Evolutionary conservation across 345 rosid genomes (phyloP), one percentile per base, ranked within the genome.

Genomic region (Atalantia buxifolia): DNA sequence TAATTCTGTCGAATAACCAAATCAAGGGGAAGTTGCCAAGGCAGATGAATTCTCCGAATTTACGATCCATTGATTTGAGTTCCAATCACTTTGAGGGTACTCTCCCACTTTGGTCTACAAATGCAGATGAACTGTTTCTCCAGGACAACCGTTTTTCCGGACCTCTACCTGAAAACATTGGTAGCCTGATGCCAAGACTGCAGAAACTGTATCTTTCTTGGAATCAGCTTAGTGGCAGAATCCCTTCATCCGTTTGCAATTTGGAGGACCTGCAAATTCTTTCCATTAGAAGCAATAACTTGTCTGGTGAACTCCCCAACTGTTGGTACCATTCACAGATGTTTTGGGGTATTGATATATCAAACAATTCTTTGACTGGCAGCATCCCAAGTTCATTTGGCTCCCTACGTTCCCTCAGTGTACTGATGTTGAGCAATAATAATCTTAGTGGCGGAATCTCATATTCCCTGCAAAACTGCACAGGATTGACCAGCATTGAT

Each of bases 101-200:
- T 55, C 77, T 87, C 28, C 95, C 92, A 42, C 76, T 75, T 66
- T 88, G 89, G 92, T 82, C 88, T 55, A 78, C 83, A 69, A 86
- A 84, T 80, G 89, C 84, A 76, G 84, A 85, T 7, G 82, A 79
- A 56, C 40, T 88, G 2, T 80, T 67, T 80, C 89, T 90, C 45
- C 72, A 77, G 16, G 81, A 72, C 75, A 91, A 91, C 78, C 78
- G 68, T 45, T 84, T 90, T 81, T 88, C 91, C 0, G 92, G 93
- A 38, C 59, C 83, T 56, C 75, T 87, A 65, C 91, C 90, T 1
- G 64, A 24, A 35, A 84, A 84, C 56, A 81, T 88, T 8, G 63
- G 71, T 19, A 79, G 72, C 53, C 80, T 84, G 62, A 88, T 88
- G 93, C 90, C 88, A 22, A 76, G 81, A 72, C 74, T 88, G 76